Base-by-base conservation (phyloP, 345 rosid genomes). In the Hirschfeldia incana region DNA sequence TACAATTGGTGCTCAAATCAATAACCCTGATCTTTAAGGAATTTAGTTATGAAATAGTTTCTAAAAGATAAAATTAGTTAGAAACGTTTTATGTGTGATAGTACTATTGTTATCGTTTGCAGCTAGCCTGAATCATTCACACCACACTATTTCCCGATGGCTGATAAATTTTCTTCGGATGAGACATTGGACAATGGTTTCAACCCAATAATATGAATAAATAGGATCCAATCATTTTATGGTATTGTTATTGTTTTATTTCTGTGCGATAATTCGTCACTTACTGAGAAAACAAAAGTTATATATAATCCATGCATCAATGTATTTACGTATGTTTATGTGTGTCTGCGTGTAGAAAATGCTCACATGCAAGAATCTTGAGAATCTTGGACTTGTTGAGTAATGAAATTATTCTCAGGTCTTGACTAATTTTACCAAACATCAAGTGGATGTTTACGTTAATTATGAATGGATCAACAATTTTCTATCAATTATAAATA, bases 391-490 rank as follows among this genome's bases (percentile, higher is more conserved):
- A 80, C 69, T 80, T 74, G 46, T 29, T 55, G 79, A 80, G 75
- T 75, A 74, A 69, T 80, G 55, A 74, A 74, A 69, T 69, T 80
- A 80, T 80, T 69, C 83, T 79, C 66, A 58, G 8, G 75, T 74
- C 79, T 74, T 80, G 66, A 74, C 67, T 74, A 74, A 21, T 80
- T 80, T 74, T 80, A 69, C 66, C 49, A 17, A 74, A 80, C 71
- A 69, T 79, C 71, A 74, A 62, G 83, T 80, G 79, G 70, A 80
- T 80, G 79, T 80, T 79, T 64, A 80, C 83, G 74, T 79, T 79
- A 79, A 73, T 34, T 60, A 27, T 8, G 78, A 33, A 6, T 3
- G 12, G 17, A 71, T 13, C 36, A 15, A 37, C 60, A 15, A 6
- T 21, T 58, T 76, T 29, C 4, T 46, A 51, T 57, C 65, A 53